These are phyloP conservation scores for Helianthus tuberosus DNA, from an alignment of 129 eudicot genomes.

Conservation along the genomic window DNA sequence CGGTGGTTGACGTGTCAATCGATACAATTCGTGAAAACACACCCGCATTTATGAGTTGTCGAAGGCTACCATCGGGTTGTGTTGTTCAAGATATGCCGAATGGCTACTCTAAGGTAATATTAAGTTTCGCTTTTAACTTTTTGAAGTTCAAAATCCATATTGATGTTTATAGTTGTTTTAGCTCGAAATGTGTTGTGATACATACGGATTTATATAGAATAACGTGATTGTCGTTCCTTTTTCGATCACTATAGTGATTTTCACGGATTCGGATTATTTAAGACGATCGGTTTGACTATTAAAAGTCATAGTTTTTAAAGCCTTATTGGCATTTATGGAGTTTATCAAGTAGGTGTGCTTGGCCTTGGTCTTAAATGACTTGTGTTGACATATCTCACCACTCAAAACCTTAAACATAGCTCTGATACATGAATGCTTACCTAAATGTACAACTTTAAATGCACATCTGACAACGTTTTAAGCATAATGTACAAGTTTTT, in stretches of 20 bases:
- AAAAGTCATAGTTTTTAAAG: constrained; percentile 29
- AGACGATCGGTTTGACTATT: constrained; percentile 21
- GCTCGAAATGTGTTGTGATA: constrained; percentile 18
- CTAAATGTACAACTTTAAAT: constrained; percentile 40
- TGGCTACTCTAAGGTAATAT: constrained; percentile 95
- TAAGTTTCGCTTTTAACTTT: constrained; percentile 9
- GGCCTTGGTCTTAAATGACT: constrained; percentile 73
- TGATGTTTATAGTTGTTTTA: constrained; percentile 9
- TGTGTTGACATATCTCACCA: constrained; percentile 59
- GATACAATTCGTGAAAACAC: constrained; percentile 73
- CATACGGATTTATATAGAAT: constrained; percentile 19
- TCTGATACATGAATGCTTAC: constrained; percentile 34
- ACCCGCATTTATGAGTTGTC: constrained; percentile 56
- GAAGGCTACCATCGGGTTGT: constrained; percentile 98
- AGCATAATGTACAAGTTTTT: constrained; percentile 18
- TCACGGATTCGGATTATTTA: constrained; percentile 12
- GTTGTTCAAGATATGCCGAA: constrained; percentile 99
- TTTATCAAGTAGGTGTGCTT: constrained; percentile 49
- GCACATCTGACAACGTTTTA: constrained; percentile 9
- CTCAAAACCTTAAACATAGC: constrained; percentile 46
- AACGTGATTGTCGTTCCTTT: constrained; percentile 24
- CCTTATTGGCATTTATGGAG: constrained; percentile 50
- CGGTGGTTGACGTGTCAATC: constrained; percentile 88
- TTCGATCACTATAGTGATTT: constrained; percentile 10
- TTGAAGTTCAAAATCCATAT: constrained; percentile 11